Percentiles rank a stretch among this genome's conserved stretches.
These are phyloP conservation scores for Anthoceros angustus DNA, from an alignment of 225 moss, liverwort and hornwort species.

Conservation along the genomic window DNA sequence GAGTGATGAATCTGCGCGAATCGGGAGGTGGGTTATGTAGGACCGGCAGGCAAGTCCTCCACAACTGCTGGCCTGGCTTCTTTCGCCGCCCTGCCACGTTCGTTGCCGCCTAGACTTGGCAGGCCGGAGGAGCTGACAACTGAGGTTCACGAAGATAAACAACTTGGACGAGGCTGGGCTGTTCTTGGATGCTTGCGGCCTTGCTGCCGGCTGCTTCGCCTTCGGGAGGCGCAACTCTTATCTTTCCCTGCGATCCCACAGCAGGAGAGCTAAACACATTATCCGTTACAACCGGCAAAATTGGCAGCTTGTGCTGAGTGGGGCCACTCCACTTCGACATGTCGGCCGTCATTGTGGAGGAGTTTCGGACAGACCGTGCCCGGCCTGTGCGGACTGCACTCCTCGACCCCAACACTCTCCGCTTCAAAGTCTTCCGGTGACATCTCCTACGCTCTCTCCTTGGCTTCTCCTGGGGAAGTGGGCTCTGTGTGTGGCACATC, in stretches of 20 bases:
- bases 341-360: conserved; percentile 25
- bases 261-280: not conserved
- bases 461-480: not conserved
- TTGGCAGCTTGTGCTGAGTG: not conserved
- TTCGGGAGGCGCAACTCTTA: not conserved
- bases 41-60: not conserved
- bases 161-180: too few species aligned
- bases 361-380: conserved; percentile 35
- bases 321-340: not conserved
- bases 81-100: not conserved
- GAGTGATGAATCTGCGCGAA: not conserved
- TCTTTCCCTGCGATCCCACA: not conserved
- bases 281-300: not conserved
- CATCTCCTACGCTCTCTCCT: not conserved
- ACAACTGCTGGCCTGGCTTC: not conserved
- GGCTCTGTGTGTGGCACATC: not conserved
- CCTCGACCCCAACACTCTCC: conserved; percentile 21
- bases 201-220: too few species aligned
- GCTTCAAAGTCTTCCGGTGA: conserved; percentile 16
- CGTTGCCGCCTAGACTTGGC: not conserved
- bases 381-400: conserved; percentile 45
- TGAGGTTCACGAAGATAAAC: too few species aligned
- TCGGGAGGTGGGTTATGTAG: not conserved
- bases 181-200: too few species aligned
- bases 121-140: not conserved